Base-by-base conservation (phyloP, 2,329 filamentous ascomycete genomes). In the Rhinocladiella mackenziei region DNA sequence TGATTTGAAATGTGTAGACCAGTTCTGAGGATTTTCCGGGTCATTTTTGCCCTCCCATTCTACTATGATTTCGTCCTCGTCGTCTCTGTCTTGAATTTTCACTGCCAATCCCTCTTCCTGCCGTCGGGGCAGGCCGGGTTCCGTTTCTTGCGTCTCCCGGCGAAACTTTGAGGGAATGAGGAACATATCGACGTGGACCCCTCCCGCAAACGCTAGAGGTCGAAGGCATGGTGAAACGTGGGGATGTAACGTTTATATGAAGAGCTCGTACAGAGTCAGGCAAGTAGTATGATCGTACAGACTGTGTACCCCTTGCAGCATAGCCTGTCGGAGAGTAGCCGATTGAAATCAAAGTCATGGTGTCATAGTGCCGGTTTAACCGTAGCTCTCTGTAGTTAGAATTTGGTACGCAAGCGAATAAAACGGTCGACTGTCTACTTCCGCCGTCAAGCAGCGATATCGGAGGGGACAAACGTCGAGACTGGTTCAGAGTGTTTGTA, bases 21-120 rank as follows among this genome's bases (percentile, higher is more conserved):
- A 77, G 49, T 74, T 74, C 36, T 66, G 63, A 0, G 75, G 75
- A 45, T 77, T 74, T 5, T 59, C 57, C 18, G 28, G 14, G 31
- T 52, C 50, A 15, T 43, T 26, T 10, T 46, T 32, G 19, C 35
- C 38, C 5, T 50, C 47, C 47, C 47, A 50, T 17, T 15, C 35
- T 13, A 50, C 43, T 2, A 50, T 26, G n/a, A 46, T 36, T 26
- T 41, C 47, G 22, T 28, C 32, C 11, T 38, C 33, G 4, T 32
- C 5, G 11, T 32, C 11, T 6, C 7, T 5, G 30, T 32, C 7
- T 32, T 5, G 30, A 5, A 32, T 17, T 11, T 13, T 4, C 14
- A 32, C 30, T 4, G 8, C 18, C 8, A 11, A 5, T 11, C 6
- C 30, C 4, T 11, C 30, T 6, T 32, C 5, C 9, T 15, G 30